These are phyloP conservation scores for Saturnispora serradocipensis DNA, from an alignment of 805 yeast genomes.

Conservation along the genomic window DNA sequence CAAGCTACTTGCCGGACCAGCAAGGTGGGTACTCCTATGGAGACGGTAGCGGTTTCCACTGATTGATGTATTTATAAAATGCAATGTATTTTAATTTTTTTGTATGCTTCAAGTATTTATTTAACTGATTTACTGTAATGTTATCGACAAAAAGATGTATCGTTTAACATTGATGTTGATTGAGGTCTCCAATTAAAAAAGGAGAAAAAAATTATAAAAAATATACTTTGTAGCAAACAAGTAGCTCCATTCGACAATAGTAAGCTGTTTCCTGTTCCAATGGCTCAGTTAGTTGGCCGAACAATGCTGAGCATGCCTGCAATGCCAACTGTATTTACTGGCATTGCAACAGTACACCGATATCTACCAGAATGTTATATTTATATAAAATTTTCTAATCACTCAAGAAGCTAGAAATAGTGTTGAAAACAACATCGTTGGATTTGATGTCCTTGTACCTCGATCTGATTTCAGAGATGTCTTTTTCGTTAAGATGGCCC, in stretches of 20 bases:
- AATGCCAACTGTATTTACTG: not conserved
- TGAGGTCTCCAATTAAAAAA: no score
- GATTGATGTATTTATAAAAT: not conserved
- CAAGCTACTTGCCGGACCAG: constrained; percentile 7
- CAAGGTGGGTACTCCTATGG: constrained; percentile 10
- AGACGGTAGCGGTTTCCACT: constrained; percentile 14
- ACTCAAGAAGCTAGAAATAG: not conserved
- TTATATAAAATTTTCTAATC: not conserved
- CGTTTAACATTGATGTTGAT: no score
- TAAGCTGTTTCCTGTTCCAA: not conserved
- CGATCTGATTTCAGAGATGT: constrained; percentile 2
- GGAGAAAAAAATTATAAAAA: no score
- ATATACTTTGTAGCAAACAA: no score
- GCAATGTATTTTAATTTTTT: not conserved
- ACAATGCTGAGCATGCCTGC: not conserved
- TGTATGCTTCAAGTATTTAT: not conserved
- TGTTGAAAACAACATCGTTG: not conserved
- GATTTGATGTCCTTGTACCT: constrained; percentile 1
- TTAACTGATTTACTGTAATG: not conserved
- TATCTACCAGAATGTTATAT: not conserved
- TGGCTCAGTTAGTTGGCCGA: not conserved
- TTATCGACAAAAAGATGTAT: no score
- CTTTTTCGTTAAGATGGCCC: constrained; percentile 9
- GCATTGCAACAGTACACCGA: not conserved
- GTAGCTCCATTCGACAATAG: no score